phyloP scores from a whole-genome alignment of 164 flowering plant genomes.

The Stephania cephalantha region DNA sequence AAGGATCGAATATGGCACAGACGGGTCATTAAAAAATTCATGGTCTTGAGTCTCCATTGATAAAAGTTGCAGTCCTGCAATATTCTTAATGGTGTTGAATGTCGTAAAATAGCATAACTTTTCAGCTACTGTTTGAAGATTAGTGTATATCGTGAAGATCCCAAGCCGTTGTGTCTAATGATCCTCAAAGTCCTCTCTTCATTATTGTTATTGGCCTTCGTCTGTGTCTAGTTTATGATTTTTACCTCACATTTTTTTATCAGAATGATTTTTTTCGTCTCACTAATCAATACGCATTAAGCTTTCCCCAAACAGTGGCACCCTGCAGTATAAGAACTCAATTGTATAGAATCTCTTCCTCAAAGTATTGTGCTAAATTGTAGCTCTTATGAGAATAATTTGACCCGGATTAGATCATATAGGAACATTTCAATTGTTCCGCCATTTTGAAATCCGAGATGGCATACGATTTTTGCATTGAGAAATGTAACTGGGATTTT shows the following conservation, averaged over 20 bases:
- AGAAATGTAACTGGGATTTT: not conserved
- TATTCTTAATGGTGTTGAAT: not conserved
- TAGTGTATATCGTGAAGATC: not conserved
- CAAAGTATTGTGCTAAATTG: not conserved
- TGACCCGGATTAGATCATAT: not conserved
- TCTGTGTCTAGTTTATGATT: not conserved
- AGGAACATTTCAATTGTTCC: not conserved
- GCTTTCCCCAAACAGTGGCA: not conserved
- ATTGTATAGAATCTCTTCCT: not conserved
- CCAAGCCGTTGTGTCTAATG: not conserved
- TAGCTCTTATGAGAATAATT: not conserved
- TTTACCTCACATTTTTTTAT: not conserved
- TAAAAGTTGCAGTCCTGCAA: not conserved
- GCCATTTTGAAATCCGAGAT: not conserved
- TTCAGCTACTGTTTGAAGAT: not conserved
- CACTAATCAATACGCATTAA: not conserved
- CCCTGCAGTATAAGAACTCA: not conserved
- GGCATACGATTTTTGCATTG: not conserved
- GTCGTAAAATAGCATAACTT: not conserved
- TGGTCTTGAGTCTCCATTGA: not conserved
- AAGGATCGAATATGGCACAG: not conserved
- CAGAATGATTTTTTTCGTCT: not conserved
- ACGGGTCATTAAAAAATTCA: not conserved
- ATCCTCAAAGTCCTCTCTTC: not conserved
- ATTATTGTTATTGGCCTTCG: not conserved